A percentile compares a stretch with the other conserved stretches of the same genome.
Conservation (phyloP, 495 filamentous ascomycete genomes). For the Penicillium steckii region DNA sequence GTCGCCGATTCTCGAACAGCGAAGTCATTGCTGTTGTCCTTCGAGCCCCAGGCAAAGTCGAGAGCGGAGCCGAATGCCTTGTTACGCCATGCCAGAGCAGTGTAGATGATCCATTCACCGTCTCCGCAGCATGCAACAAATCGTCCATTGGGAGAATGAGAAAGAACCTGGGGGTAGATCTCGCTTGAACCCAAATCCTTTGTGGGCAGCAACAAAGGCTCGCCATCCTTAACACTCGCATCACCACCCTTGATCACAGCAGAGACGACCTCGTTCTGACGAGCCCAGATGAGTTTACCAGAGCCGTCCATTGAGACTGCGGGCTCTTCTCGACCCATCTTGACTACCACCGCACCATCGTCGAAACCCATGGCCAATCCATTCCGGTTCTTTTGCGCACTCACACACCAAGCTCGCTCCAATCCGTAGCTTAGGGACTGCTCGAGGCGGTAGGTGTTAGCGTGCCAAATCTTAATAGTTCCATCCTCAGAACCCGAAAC, state of each 20-base stretch:
- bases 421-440: slow-evolving; percentile 94
- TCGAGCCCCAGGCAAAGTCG: slow-evolving; percentile 96
- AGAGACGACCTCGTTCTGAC: slow-evolving; percentile 90
- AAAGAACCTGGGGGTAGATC: slow-evolving; percentile 90
- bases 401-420: slow-evolving; percentile 96
- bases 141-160: slow-evolving; percentile 95
- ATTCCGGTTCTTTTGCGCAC: slow-evolving; percentile 90
- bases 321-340: slow-evolving; percentile 95
- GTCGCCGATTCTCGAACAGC: slow-evolving; percentile 92
- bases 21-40: slow-evolving; percentile 98
- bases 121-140: slow-evolving; percentile 98
- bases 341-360: slow-evolving; percentile 95
- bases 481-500: slow-evolving; percentile 99
- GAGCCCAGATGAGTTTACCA: slow-evolving; percentile 94
- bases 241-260: slow-evolving; percentile 94
- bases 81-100: slow-evolving; percentile 93
- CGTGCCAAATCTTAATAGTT: slow-evolving; percentile 98
- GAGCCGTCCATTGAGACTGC: slow-evolving; percentile 96
- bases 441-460: slow-evolving; percentile 92
- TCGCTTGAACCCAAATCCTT: slow-evolving; percentile 96
- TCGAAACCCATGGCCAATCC: slow-evolving; percentile 96
- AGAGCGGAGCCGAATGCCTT: slow-evolving; percentile 94
- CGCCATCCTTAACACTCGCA: slow-evolving; percentile 78
- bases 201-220: slow-evolving; percentile 77
- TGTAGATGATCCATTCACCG: slow-evolving; percentile 68